Conservation (phyloP, 2,329 filamentous ascomycete genomes). For the Botrytis hyacinthi region DNA sequence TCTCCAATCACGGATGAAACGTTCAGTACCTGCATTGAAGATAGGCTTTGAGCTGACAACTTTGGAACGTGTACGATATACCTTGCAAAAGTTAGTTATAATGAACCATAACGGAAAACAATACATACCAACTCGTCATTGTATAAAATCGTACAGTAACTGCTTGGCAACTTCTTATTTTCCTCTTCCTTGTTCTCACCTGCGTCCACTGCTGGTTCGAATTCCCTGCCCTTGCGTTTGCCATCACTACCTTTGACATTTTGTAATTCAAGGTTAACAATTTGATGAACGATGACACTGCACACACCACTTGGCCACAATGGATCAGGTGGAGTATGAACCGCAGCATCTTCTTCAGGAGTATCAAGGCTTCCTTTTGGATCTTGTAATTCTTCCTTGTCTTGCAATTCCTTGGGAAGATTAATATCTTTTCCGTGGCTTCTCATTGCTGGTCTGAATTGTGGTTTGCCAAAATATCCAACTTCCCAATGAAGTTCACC, state of each 20-base stretch:
- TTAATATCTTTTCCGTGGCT: constrained; percentile 83
- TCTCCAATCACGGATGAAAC: constrained; percentile 90
- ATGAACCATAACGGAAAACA: neutral
- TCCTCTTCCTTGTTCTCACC: constrained; percentile 87
- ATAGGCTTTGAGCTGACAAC: constrained; percentile 93
- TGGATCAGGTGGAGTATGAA: constrained; percentile 90
- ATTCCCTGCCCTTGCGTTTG: constrained; percentile 80
- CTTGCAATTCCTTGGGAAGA: constrained; percentile 69
- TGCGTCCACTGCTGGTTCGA: constrained; percentile 79
- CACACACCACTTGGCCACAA: constrained; percentile 91
- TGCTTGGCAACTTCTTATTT: constrained; percentile 75
- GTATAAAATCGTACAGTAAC: constrained; percentile 88
- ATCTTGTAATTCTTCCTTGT: constrained; percentile 77
- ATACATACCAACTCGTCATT: constrained; percentile 73
- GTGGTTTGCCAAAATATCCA: constrained; percentile 88
- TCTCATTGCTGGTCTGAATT: constrained; percentile 78
- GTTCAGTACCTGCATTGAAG: constrained; percentile 93
- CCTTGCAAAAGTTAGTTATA: constrained; percentile 39
- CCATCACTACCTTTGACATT: constrained; percentile 84
- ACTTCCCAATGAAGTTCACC: constrained; percentile 95
- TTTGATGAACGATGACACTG: constrained; percentile 85
- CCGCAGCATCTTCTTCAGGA: constrained; percentile 76
- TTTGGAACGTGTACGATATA: constrained; percentile 93
- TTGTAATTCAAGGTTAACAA: constrained; percentile 89
- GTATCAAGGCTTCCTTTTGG: constrained; percentile 77